These are phyloP conservation scores for Lichtheimia ramosa DNA, from an alignment of 371 early-diverging fungal species.

Conservation along the genomic window DNA sequence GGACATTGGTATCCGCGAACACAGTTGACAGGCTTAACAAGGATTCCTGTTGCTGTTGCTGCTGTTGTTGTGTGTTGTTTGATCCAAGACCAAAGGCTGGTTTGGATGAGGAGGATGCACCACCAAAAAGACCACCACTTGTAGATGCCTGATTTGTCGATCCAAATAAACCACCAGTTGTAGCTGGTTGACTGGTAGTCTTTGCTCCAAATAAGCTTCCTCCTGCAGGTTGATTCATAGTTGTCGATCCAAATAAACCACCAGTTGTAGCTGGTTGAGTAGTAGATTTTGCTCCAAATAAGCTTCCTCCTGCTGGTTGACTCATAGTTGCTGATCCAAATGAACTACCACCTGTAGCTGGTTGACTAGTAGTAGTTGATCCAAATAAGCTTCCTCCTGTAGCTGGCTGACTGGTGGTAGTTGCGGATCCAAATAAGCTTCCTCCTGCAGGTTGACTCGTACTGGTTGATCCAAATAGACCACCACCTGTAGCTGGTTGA, in stretches of 20 bases:
- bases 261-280: neutral
- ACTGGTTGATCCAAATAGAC: neutral
- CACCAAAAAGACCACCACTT: neutral
- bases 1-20: conserved; percentile 27
- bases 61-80: conserved; percentile 22
- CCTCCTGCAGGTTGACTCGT: neutral
- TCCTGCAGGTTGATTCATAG: neutral
- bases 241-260: neutral
- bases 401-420: too few species aligned
- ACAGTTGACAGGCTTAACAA: conserved; percentile 17
- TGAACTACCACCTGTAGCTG: too few species aligned
- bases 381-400: too few species aligned
- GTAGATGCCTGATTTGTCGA: too few species aligned
- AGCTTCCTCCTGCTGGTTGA: neutral
- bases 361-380: too few species aligned
- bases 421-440: neutral
- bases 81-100: neutral
- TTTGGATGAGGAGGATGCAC: neutral
- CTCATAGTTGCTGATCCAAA: neutral
- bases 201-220: neutral
- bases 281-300: neutral
- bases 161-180: neutral
- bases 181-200: neutral
- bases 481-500: neutral
- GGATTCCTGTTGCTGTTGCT: conserved; percentile 18